A percentile compares a stretch with the other conserved stretches of the same genome.
Conservation (phyloP, 345 rosid genomes). For the Melastoma malabathricum region DNA sequence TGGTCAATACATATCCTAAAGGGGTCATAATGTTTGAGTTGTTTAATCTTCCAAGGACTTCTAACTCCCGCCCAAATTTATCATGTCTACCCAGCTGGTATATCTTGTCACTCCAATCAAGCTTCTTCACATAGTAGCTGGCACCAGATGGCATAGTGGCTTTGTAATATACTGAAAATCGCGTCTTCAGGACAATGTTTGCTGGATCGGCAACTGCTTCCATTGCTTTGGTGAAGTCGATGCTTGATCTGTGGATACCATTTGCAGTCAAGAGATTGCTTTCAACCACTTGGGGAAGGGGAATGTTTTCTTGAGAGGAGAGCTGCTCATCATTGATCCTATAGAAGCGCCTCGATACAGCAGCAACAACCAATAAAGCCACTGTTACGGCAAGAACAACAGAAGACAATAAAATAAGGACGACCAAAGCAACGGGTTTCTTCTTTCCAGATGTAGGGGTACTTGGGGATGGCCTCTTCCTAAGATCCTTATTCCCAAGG, state of each 20-base stretch:
- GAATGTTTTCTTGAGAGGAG: conserved; percentile 18
- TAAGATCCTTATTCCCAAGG: conserved; percentile 31
- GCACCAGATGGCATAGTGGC: conserved; percentile 66
- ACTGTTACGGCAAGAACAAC: conserved; percentile 18
- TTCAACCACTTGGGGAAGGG: conserved; percentile 38
- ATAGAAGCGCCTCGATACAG: conserved; percentile 26
- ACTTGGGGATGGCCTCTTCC: not conserved
- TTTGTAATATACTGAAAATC: conserved; percentile 65
- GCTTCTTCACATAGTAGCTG: conserved; percentile 59
- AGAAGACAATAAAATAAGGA: conserved; percentile 24
- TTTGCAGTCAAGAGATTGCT: conserved; percentile 53
- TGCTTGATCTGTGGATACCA: conserved; percentile 39
- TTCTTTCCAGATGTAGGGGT: not conserved
- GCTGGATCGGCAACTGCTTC: conserved; percentile 40
- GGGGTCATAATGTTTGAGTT: conserved; percentile 80
- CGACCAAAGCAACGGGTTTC: conserved; percentile 20
- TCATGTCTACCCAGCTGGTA: conserved; percentile 52
- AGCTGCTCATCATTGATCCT: conserved; percentile 29
- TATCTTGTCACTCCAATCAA: conserved; percentile 66
- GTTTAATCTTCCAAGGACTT: conserved; percentile 56
- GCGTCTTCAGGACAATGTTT: conserved; percentile 33
- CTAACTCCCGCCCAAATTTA: conserved; percentile 53
- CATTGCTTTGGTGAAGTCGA: conserved; percentile 58
- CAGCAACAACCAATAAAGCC: conserved; percentile 14
- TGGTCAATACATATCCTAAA: conserved; percentile 57